phyloP scores from a whole-genome alignment of 352 stramenopile genomes.

The Pythium angustatum region DNA sequence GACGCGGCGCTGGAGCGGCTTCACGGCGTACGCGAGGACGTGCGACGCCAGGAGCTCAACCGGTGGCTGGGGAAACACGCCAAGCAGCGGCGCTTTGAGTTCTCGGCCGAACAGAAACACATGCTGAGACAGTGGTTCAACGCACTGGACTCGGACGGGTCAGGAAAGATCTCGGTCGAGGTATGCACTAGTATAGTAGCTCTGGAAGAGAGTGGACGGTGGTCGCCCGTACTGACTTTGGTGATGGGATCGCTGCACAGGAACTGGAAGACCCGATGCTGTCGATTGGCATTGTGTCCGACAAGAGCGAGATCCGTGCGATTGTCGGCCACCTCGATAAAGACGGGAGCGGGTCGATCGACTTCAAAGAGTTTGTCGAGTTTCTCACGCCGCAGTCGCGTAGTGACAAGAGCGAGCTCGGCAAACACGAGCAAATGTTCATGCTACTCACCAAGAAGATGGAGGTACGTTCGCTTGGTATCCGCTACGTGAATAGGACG shows the following conservation, averaged over 20 bases:
- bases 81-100: conserved; percentile 63
- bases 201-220: no score
- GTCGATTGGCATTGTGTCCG: conserved; percentile 73
- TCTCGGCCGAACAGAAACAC: conserved; percentile 66
- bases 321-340: conserved; percentile 69
- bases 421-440: conserved; percentile 74
- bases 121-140: conserved; percentile 84
- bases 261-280: conserved; percentile 80
- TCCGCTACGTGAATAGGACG: no score
- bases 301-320: conserved; percentile 57
- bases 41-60: conserved; percentile 65
- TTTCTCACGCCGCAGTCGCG: conserved; percentile 66
- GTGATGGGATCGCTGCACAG: conserved; percentile 10
- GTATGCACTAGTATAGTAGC: no score
- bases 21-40: conserved; percentile 45
- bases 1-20: conserved; percentile 30
- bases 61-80: conserved; percentile 66
- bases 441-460: conserved; percentile 78
- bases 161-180: conserved; percentile 74
- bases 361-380: conserved; percentile 80
- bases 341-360: conserved; percentile 70
- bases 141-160: conserved; percentile 61
- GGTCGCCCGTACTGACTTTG: no score
- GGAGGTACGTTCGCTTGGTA: no score
- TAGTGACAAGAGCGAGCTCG: conserved; percentile 40